Base-by-base conservation (phyloP, 2,329 filamentous ascomycete genomes). In the Nemania abortiva region DNA sequence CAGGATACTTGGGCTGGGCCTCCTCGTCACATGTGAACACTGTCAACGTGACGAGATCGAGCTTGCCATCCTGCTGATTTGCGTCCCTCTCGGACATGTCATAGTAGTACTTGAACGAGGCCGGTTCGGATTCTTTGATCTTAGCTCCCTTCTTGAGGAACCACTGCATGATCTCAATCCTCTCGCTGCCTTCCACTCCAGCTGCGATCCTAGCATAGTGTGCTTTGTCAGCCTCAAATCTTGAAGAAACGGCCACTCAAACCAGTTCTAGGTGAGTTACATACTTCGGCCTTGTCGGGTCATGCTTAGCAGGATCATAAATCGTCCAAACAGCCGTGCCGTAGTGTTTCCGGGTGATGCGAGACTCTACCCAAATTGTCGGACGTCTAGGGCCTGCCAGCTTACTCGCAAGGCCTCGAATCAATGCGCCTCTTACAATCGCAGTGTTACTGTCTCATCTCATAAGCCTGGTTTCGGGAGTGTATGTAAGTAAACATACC, bases 11-110 rank as follows among this genome's bases (percentile, higher is more conserved):
- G 18, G 42, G 42, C 42, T 3, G 42, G 4, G 18, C 42, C 15
- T 47, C 42, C 42, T 47, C 42, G 42, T 47, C 42, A 20, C 42
- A 47, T n/a, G 42, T 47, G 18, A n/a, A 47, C 42, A 47, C 42
- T 47, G 15, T 47, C 42, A 47, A 20, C 18, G 18, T n/a, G 15
- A 47, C 15, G n/a, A 47, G 6, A 47, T 47, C 42, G 15, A 47
- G 42, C 42, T 47, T 47, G 42, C 42, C 42, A n/a, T 15, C 42
- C 18, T 47, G 42, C 3, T n/a, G 15, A n/a, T 47, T 47, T 3
- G 15, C 42, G 4, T 47, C 42, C 11, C 5, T 47, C 15, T 47
- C 42, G 3, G 42, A n/a, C 42, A 47, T 47, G 42, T 47, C 42
- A 7, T 47, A 47, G 18, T 47, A 47, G 15, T 47, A 47, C 2